These are phyloP conservation scores for Rhododendron williamsianum DNA, from an alignment of 148 eudicot species.

Conservation along the genomic window DNA sequence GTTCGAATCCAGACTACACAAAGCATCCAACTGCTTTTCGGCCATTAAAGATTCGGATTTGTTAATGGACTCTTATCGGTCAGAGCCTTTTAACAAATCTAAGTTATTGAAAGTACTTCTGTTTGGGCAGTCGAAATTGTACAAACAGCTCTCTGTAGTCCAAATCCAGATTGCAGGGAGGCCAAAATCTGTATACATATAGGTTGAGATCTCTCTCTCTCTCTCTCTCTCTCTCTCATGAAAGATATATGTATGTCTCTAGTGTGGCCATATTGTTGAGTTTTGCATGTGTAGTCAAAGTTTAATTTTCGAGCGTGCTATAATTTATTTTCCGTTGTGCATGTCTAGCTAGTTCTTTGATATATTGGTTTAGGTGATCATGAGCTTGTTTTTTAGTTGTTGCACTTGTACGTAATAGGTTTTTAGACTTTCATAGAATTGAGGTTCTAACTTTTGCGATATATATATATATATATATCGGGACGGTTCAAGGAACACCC, in stretches of 20 bases:
- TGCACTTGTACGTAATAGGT: no score
- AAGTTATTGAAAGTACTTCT: background rate
- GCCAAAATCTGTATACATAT: background rate
- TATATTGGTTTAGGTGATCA: no score
- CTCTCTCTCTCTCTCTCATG: background rate
- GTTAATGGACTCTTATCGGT: background rate
- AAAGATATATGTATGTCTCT: background rate
- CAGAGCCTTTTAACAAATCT: background rate
- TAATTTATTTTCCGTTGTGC: no score
- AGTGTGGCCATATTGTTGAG: background rate
- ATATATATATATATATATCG: no score
- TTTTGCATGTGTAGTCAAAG: background rate
- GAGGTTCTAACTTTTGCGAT: no score
- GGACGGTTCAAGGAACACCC: no score
- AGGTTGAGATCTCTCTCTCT: background rate
- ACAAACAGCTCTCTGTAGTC: background rate
- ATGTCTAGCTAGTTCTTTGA: no score
- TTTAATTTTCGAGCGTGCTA: background rate
- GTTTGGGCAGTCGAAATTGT: background rate
- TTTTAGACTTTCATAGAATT: no score
- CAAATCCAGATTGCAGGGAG: background rate
- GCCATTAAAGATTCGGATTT: background rate
- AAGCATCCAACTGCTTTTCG: background rate
- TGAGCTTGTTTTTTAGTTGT: no score
- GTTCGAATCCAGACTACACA: background rate